phyloP scores from a whole-genome alignment of 805 yeast genomes.

The Cyberlindnera meyerae region DNA sequence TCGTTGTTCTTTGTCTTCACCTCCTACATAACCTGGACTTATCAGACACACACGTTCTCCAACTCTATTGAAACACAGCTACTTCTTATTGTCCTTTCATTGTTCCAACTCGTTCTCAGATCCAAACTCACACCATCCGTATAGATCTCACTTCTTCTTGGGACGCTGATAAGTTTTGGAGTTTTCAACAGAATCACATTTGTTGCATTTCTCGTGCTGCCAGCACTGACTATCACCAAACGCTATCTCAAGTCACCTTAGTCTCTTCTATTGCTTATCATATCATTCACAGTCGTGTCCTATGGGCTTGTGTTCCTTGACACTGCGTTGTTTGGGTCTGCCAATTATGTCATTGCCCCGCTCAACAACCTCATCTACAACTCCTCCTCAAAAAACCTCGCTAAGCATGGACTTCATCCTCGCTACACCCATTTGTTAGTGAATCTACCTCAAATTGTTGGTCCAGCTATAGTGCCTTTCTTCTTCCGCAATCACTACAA shows the following conservation, averaged over 20 bases:
- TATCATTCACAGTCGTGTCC: slow-evolving; percentile 35
- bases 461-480: slow-evolving; percentile 60
- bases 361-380: slow-evolving; percentile 75
- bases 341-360: slow-evolving; percentile 53
- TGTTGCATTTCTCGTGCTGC: slow-evolving; percentile 65
- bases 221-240: slow-evolving; percentile 43
- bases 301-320: slow-evolving; percentile 45
- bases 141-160: slow-evolving; percentile 33
- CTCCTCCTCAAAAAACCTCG: slow-evolving; percentile 49
- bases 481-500: slow-evolving; percentile 27
- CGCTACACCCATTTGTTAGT: slow-evolving; percentile 66
- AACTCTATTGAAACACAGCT: slow-evolving; percentile 69
- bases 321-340: slow-evolving; percentile 37
- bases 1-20: slow-evolving; percentile 39
- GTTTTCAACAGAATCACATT: slow-evolving; percentile 83
- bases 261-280: slow-evolving; percentile 28
- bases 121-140: slow-evolving; percentile 16
- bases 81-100: slow-evolving; percentile 37
- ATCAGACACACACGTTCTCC: slow-evolving; percentile 87
- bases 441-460: slow-evolving; percentile 76
- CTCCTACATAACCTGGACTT: slow-evolving; percentile 68
- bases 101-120: slow-evolving; percentile 29
- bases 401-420: slow-evolving; percentile 80
- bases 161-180: slow-evolving; percentile 56
- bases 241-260: slow-evolving; percentile 36